Percentiles rank a stretch among this genome's conserved stretches.
Evolutionary conservation across 805 yeast genomes (phyloP).

Genomic region (Lachancea sp.): DNA sequence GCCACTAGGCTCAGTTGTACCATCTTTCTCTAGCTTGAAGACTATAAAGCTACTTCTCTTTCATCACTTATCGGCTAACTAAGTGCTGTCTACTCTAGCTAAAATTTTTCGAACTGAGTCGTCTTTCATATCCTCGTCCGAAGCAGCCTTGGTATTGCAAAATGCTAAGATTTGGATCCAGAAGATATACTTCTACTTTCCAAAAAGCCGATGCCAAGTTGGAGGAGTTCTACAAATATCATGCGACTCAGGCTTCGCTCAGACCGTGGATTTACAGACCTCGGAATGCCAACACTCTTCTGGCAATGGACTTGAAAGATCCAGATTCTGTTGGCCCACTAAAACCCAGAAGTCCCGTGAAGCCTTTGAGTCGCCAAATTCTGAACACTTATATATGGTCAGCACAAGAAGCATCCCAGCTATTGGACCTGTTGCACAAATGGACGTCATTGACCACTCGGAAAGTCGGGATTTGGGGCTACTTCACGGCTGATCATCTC

Average conservation of each 20-base stretch:
- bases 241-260: slow-evolving; percentile 29
- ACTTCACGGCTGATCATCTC: slow-evolving; percentile 20
- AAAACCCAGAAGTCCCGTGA: slow-evolving; percentile 31
- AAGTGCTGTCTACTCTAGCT: no score
- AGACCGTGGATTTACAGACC: slow-evolving; percentile 39
- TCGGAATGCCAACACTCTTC: slow-evolving; percentile 34
- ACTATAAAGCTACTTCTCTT: no score
- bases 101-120: no score
- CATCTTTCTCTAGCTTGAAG: no score
- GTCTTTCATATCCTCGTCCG: no score
- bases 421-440: slow-evolving; percentile 21
- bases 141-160: no score
- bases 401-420: slow-evolving; percentile 18
- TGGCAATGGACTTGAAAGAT: slow-evolving; percentile 38
- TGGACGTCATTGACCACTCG: slow-evolving; percentile 26
- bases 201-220: slow-evolving; percentile 24
- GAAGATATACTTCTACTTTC: slow-evolving; percentile 15
- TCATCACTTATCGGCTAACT: no score
- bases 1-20: no score
- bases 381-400: slow-evolving; percentile 24
- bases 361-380: slow-evolving; percentile 25
- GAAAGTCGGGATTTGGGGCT: slow-evolving; percentile 23
- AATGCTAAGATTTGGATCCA: slow-evolving; percentile 31
- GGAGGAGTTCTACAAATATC: slow-evolving; percentile 32
- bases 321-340: slow-evolving; percentile 30